A percentile compares a stretch with the other conserved stretches of the same genome.
Conservation (phyloP, 176 grass and related monocot species). For the Oryza coarctata region DNA sequence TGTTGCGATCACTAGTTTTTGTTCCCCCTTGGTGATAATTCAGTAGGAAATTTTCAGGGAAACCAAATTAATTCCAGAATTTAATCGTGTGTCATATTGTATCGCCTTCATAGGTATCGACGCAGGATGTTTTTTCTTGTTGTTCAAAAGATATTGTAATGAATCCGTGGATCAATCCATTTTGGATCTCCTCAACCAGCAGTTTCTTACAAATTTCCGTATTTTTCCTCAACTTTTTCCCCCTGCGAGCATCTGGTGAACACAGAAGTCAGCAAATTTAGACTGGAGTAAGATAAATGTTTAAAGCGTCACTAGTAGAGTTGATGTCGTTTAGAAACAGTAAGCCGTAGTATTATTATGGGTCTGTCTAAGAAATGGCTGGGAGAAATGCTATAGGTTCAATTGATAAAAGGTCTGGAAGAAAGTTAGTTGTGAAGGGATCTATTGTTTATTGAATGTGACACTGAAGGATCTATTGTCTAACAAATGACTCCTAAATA, state of each 20-base stretch:
- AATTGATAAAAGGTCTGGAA: background rate
- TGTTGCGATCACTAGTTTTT: background rate
- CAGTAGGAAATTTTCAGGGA: background rate
- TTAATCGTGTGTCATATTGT: background rate
- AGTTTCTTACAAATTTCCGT: background rate
- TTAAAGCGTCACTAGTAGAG: background rate
- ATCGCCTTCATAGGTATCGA: background rate
- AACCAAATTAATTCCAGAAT: background rate
- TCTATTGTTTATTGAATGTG: background rate
- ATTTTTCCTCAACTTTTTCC: background rate
- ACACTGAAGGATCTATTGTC: background rate
- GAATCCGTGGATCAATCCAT: background rate
- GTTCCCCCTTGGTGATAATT: background rate
- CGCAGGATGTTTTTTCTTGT: background rate
- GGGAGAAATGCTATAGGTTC: background rate
- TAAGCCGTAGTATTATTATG: too few species aligned
- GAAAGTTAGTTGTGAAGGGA: background rate
- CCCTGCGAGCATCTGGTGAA: background rate
- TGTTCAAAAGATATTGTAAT: background rate
- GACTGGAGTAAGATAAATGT: background rate
- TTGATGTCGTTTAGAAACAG: background rate
- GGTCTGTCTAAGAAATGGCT: background rate
- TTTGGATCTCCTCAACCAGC: background rate
- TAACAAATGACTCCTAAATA: background rate
- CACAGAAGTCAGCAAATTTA: background rate